Conservation (phyloP, 1,284 basidiomycete genomes). For the Tylopilus orsonianus region DNA sequence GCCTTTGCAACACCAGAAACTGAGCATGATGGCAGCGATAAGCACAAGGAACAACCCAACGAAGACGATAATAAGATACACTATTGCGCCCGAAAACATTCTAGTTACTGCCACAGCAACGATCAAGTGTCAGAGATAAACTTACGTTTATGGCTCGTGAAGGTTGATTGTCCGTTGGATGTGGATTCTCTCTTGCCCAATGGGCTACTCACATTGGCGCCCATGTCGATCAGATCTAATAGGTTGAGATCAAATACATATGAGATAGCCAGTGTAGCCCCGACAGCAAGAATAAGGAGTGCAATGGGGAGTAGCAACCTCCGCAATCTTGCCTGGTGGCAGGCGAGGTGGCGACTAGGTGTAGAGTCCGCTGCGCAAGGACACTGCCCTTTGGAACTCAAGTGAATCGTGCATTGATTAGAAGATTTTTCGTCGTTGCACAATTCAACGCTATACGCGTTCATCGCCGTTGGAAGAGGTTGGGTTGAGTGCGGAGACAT, state of each 20-base stretch:
- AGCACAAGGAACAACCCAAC: conserved; percentile 54
- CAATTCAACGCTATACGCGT: conserved; percentile 9
- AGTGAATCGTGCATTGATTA: conserved; percentile 29
- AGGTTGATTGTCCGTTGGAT: conserved; percentile 28
- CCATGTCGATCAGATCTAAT: conserved; percentile 21
- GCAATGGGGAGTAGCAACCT: conserved; percentile 37
- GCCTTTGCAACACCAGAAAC: conserved; percentile 61
- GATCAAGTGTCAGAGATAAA: conserved; percentile 1
- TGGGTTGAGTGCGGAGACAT: conserved; percentile 30
- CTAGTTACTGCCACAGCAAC: not conserved
- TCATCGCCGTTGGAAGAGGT: conserved; percentile 27
- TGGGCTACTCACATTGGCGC: conserved; percentile 17
- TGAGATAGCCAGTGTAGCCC: conserved; percentile 33
- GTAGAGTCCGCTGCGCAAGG: conserved; percentile 18
- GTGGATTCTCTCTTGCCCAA: conserved; percentile 36
- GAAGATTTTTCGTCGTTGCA: conserved; percentile 16
- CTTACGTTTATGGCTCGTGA: conserved; percentile 42
- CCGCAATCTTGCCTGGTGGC: conserved; percentile 39
- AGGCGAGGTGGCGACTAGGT: conserved; percentile 30
- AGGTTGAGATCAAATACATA: conserved; percentile 32
- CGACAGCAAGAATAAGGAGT: conserved; percentile 32
- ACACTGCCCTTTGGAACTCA: conserved; percentile 22
- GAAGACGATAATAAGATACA: conserved; percentile 58
- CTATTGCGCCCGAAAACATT: conserved; percentile 19
- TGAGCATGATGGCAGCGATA: conserved; percentile 50